Base-by-base conservation (phyloP, 345 rosid species). In the Murraya paniculata region DNA sequence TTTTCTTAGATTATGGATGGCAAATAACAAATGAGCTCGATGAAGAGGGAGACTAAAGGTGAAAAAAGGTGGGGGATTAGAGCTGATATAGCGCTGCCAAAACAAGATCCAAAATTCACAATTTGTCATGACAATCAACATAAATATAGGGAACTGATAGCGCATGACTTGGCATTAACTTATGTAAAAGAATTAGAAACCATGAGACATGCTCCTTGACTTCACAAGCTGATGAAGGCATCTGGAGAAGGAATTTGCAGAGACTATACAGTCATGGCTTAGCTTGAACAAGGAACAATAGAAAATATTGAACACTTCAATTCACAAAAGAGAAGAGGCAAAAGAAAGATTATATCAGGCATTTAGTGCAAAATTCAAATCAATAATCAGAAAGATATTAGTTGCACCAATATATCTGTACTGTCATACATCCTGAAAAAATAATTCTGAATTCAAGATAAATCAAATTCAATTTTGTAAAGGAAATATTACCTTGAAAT, bases 401-500 rank as follows among this genome's bases (percentile, higher is more conserved):
- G 33, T 38, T 22, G 53, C 39, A 36, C 48, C 28, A 66, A 66
- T n/a, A 25, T 27, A 70, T 2, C 55, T 33, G 45, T 18, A 2
- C 5, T 13, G 45, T 62, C 1, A 31, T 55, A 28, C 33, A 72
- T 11, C 30, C 30, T 24, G 41, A 64, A 41, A 78, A 14, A 19
- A 2, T 11, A 72, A 4, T 14, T 28, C 58, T 19, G 69, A 78
- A 28, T 36, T 27, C 53, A 31, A 48, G 9, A 13, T 33, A 56
- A 35, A 13, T 22, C 55, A 62, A 56, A 68, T 25, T 62, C 61
- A 69, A 5, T 13, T 64, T 33, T 39, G 66, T 9, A 13, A 25
- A 25, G 25, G 31, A 74, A 57, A 74, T 53, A 69, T 77, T 76
- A 94, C 97, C 98, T 82, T 94, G 94, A 66, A 92, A 83, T 14